Evolutionary conservation across 768 basidiomycete species (phyloP).

Genomic region (Tylopilus sp.): DNA sequence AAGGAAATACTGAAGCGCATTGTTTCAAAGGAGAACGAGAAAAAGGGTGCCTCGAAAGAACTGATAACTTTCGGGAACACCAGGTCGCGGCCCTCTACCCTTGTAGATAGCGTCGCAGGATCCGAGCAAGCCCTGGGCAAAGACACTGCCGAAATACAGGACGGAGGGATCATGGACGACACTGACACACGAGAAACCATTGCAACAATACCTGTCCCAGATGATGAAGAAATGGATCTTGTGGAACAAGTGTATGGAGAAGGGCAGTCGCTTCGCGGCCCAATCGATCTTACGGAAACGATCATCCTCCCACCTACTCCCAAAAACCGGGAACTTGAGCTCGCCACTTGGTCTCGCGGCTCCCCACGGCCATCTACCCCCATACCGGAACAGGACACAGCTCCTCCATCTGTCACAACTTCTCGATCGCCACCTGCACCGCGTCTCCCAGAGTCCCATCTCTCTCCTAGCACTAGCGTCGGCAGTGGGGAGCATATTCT

Average conservation of each 20-base stretch:
- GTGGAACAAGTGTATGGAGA: slow-evolving; percentile 93
- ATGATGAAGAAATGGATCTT: slow-evolving; percentile 91
- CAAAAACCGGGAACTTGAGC: slow-evolving; percentile 87
- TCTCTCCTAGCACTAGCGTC: neutral
- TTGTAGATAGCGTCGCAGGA: slow-evolving; percentile 23
- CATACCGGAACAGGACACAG: slow-evolving; percentile 34
- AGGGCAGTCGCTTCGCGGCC: slow-evolving; percentile 65
- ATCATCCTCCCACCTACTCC: slow-evolving; percentile 78
- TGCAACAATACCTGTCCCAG: slow-evolving; percentile 26
- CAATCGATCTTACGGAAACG: slow-evolving; percentile 80
- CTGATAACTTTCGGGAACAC: slow-evolving; percentile 42
- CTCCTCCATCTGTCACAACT: slow-evolving; percentile 8
- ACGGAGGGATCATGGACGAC: slow-evolving; percentile 9
- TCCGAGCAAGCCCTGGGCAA: slow-evolving; percentile 33
- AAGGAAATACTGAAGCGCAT: slow-evolving; percentile 81
- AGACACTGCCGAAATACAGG: slow-evolving; percentile 25
- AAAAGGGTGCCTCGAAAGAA: slow-evolving; percentile 55
- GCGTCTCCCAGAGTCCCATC: neutral
- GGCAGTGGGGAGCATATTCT: slow-evolving; percentile 34
- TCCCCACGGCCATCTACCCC: slow-evolving; percentile 50
- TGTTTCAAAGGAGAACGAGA: slow-evolving; percentile 60
- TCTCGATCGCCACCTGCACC: slow-evolving; percentile 6
- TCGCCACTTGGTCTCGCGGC: slow-evolving; percentile 72
- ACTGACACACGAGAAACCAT: slow-evolving; percentile 19
- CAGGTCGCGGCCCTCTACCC: slow-evolving; percentile 15